phyloP scores from a whole-genome alignment of 495 filamentous ascomycete genomes.

The Aspergillus incahuasiensis region DNA sequence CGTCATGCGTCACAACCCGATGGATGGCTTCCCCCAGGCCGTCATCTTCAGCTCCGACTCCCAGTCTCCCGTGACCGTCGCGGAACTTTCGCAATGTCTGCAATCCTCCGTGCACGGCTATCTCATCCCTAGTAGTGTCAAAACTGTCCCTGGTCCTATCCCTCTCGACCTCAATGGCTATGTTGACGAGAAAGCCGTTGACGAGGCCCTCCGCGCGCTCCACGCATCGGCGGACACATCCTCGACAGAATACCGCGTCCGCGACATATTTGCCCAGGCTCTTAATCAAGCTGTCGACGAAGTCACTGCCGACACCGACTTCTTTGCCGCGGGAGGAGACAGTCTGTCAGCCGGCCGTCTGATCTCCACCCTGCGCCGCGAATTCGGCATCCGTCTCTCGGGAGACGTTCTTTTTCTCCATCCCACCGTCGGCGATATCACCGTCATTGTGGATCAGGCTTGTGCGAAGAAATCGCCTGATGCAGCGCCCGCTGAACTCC shows the following conservation, averaged over 20 bases:
- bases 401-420: conserved; percentile 1
- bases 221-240: neutral
- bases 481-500: neutral
- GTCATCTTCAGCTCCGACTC: neutral
- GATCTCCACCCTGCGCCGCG: conserved; percentile 1
- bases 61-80: neutral
- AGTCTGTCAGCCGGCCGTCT: neutral
- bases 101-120: neutral
- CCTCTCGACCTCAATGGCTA: neutral
- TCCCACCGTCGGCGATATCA: neutral
- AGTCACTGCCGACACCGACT: neutral
- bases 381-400: conserved; percentile 3
- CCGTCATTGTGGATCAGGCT: neutral
- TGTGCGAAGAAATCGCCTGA: neutral
- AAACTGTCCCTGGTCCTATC: neutral
- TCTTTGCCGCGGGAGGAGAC: conserved; percentile 2
- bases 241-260: neutral
- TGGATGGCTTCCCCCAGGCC: neutral
- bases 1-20: neutral
- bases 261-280: neutral
- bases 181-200: neutral
- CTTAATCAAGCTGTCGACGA: conserved; percentile 3
- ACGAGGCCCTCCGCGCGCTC: neutral
- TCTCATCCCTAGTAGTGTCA: conserved; percentile 3
- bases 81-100: neutral